A percentile compares a stretch with the other conserved stretches of the same genome.
Conservation (phyloP, 73 alveolate genomes). For the Paramecium sonneborni region DNA sequence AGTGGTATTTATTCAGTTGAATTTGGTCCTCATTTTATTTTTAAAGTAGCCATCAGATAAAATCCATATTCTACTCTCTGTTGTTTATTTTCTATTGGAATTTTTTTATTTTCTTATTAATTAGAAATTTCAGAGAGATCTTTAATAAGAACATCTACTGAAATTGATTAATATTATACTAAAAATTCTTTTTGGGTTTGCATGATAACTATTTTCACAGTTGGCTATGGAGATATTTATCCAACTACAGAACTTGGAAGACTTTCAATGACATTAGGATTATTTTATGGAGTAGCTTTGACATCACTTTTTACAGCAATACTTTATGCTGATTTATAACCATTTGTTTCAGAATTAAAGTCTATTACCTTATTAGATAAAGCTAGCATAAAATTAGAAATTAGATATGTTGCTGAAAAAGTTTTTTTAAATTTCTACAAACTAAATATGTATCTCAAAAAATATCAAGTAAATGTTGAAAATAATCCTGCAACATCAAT, state of each 20-base stretch:
- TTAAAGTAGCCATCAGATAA: background rate
- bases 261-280: background rate
- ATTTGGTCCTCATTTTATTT: background rate
- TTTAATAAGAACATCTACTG: background rate
- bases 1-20: slow-evolving; percentile 42
- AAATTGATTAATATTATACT: background rate
- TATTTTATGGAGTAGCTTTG: slow-evolving; percentile 40
- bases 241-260: slow-evolving; percentile 54
- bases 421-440: background rate
- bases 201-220: slow-evolving; percentile 29
- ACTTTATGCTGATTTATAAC: background rate
- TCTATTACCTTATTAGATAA: slow-evolving; percentile 2
- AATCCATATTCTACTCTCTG: background rate
- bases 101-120: background rate
- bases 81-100: background rate
- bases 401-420: background rate
- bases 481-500: background rate
- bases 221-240: slow-evolving; percentile 55
- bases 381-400: background rate
- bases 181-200: slow-evolving; percentile 10
- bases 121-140: slow-evolving; percentile 45
- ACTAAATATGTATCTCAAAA: background rate
- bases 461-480: background rate
- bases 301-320: slow-evolving; percentile 38
- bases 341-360: background rate